Evolutionary conservation across 768 basidiomycete species (phyloP).

Genomic region (Pluteus cervinus): DNA sequence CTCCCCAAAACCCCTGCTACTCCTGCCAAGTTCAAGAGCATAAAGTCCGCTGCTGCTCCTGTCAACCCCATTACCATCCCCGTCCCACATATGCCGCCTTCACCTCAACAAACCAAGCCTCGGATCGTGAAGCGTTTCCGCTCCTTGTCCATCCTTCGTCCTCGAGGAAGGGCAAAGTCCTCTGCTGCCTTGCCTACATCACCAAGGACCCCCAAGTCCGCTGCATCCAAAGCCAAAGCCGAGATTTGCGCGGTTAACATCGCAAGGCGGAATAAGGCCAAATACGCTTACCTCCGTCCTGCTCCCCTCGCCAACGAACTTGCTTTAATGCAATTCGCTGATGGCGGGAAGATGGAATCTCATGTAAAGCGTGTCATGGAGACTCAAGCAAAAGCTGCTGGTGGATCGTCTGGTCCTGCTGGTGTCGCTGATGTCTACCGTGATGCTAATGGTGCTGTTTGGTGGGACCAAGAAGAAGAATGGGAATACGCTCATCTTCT

Average conservation of each 20-base stretch:
- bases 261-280: conserved; percentile 45
- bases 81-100: conserved; percentile 11
- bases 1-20: conserved; percentile 46
- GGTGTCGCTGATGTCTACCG: conserved; percentile 50
- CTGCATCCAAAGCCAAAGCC: conserved; percentile 14
- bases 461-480: conserved; percentile 70
- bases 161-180: conserved; percentile 19
- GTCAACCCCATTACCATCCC: conserved; percentile 15
- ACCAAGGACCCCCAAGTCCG: conserved; percentile 4
- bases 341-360: conserved; percentile 54
- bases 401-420: conserved; percentile 15
- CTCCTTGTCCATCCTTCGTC: conserved; percentile 44
- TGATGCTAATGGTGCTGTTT: conserved; percentile 56
- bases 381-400: conserved; percentile 43
- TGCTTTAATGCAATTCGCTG: conserved; percentile 62
- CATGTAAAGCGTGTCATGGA: conserved; percentile 51
- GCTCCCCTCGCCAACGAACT: conserved; percentile 61
- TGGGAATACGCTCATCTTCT: conserved; percentile 64
- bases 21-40: conserved; percentile 18
- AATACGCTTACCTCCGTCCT: conserved; percentile 37
- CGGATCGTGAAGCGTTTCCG: conserved; percentile 37
- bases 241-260: conserved; percentile 22
- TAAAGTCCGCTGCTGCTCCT: conserved; percentile 8
- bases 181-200: conserved; percentile 6
- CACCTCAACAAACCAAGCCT: conserved; percentile 6